These are phyloP conservation scores for Trematosphaeria pertusa DNA, from an alignment of 2,329 filamentous ascomycete species.

Conservation along the genomic window DNA sequence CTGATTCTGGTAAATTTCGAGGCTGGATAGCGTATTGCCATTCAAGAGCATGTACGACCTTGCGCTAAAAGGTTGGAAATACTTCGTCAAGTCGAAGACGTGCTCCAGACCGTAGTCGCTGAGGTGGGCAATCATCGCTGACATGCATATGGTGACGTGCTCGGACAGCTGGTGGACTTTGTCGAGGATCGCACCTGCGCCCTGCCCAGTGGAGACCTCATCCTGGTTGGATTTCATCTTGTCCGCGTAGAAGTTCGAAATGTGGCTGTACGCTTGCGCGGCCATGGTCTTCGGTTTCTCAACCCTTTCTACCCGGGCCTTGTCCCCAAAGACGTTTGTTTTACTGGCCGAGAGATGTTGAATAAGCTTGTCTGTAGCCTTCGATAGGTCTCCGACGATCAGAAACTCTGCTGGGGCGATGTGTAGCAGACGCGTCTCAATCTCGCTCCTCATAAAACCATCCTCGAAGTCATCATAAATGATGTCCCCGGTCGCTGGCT, in stretches of 20 bases:
- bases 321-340: constrained; percentile 91
- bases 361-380: constrained; percentile 89
- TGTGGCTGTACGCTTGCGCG: constrained; percentile 84
- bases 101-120: constrained; percentile 92
- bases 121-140: constrained; percentile 94
- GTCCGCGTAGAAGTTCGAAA: constrained; percentile 90
- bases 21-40: constrained; percentile 89
- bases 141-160: constrained; percentile 87
- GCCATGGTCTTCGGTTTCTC: constrained; percentile 80
- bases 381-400: constrained; percentile 88
- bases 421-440: constrained; percentile 93
- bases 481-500: constrained; percentile 94
- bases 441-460: constrained; percentile 94
- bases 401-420: constrained; percentile 96
- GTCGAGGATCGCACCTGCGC: constrained; percentile 76
- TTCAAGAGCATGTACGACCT: constrained; percentile 95
- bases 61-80: constrained; percentile 95
- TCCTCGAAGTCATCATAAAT: constrained; percentile 97
- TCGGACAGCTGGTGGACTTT: constrained; percentile 87
- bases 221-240: constrained; percentile 68
- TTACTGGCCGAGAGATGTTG: constrained; percentile 86
- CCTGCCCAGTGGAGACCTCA: constrained; percentile 46
- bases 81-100: constrained; percentile 94
- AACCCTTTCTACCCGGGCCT: constrained; percentile 82
- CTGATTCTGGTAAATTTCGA: constrained; percentile 95